phyloP scores from a whole-genome alignment of 257 asterid species.

The Nyctanthes arbortristis region DNA sequence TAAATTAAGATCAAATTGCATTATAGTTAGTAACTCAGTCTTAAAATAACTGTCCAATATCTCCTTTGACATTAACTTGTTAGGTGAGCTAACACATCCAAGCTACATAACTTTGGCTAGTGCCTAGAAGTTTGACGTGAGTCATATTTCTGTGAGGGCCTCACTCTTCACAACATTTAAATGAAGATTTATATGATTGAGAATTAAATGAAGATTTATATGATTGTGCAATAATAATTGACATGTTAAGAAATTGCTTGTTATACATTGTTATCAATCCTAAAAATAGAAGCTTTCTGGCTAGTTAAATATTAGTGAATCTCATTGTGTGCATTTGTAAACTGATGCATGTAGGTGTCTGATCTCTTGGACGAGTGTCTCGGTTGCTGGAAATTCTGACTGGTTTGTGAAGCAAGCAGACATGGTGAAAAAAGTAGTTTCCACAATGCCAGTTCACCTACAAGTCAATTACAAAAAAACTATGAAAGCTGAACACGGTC shows the following conservation, averaged over 20 bases:
- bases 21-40: neutral
- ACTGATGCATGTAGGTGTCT: conserved; percentile 49
- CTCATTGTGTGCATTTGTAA: conserved; percentile 18
- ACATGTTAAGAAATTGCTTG: neutral
- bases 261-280: neutral
- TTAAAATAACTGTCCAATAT: too few species aligned
- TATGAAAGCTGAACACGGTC: conserved; percentile 43
- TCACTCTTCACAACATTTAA: too few species aligned
- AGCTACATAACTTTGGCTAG: too few species aligned
- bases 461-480: conserved; percentile 84
- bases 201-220: too few species aligned
- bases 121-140: too few species aligned
- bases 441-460: conserved; percentile 87
- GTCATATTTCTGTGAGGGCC: too few species aligned
- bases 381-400: conserved; percentile 54
- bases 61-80: too few species aligned
- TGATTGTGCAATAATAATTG: too few species aligned
- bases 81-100: too few species aligned
- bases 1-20: neutral
- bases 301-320: neutral
- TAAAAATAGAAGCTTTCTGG: neutral
- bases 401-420: conserved; percentile 87
- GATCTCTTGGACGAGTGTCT: conserved; percentile 80
- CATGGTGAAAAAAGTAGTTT: conserved; percentile 72
- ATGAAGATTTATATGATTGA: too few species aligned